phyloP scores from a whole-genome alignment of 768 basidiomycete species.

The Neoboletus brunneissimus region DNA sequence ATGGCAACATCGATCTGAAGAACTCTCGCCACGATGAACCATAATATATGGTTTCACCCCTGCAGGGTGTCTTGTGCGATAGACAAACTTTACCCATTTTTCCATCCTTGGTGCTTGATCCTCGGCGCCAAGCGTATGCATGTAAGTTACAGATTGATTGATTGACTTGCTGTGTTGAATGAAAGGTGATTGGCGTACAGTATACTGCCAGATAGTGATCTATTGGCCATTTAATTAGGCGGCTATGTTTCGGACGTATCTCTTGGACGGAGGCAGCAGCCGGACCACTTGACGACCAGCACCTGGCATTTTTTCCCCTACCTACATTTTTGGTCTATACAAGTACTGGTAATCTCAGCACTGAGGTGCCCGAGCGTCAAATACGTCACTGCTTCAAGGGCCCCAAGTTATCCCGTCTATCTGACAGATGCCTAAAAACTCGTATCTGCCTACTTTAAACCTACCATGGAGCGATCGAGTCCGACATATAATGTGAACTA shows the following conservation, averaged over 20 bases:
- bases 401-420: not conserved
- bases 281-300: not conserved
- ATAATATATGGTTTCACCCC: not conserved
- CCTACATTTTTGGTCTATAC: not conserved
- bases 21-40: not conserved
- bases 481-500: conserved; percentile 24
- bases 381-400: not conserved
- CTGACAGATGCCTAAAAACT: not conserved
- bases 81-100: not conserved
- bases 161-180: not conserved
- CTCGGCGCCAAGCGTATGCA: not conserved
- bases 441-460: conserved; percentile 3
- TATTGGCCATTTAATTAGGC: not conserved
- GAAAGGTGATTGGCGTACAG: not conserved
- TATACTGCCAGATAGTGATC: not conserved
- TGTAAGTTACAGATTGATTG: not conserved
- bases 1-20: not conserved
- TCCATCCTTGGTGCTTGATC: not conserved
- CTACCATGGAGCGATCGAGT: conserved; percentile 2
- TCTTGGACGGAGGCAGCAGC: not conserved
- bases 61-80: not conserved
- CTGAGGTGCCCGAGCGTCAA: no score
- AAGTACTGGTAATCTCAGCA: no score
- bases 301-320: not conserved
- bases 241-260: not conserved